Percentiles rank a stretch among this genome's conserved stretches.
Conservation (phyloP, 148 eudicot species). For the Rhododendron simsii region DNA sequence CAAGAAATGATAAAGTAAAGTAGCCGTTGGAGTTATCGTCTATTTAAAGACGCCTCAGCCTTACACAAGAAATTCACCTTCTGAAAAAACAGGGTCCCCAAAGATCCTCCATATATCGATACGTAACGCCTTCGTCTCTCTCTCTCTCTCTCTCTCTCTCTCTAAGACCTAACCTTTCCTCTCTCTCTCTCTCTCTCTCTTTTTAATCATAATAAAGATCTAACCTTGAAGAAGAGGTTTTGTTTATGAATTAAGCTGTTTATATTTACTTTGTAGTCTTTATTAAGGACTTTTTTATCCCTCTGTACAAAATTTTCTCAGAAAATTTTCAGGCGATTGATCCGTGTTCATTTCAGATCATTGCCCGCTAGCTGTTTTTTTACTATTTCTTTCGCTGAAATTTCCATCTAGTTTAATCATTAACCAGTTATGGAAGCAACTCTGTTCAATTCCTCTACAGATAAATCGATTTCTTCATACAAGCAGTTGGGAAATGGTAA, state of each 20-base stretch:
- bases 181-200: too few species aligned
- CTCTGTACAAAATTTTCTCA: not conserved
- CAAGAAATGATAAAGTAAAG: not conserved
- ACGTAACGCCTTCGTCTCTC: not conserved
- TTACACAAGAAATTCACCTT: not conserved
- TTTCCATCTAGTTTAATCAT: not conserved
- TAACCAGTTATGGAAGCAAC: conserved; percentile 4
- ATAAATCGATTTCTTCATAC: not conserved
- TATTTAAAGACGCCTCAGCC: conserved; percentile 8
- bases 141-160: not conserved
- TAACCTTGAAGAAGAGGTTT: not conserved
- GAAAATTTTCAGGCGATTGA: not conserved
- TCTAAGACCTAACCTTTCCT: not conserved
- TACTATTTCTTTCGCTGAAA: too few species aligned
- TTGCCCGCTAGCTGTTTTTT: not conserved
- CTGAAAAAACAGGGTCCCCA: not conserved
- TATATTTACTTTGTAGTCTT: not conserved
- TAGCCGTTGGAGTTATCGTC: conserved; percentile 17
- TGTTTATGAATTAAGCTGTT: not conserved
- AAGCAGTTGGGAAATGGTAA: not conserved
- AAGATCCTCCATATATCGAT: not conserved
- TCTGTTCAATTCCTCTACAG: not conserved
- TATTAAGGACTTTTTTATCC: not conserved
- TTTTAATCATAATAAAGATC: not conserved
- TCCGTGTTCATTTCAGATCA: conserved; percentile 11